Base-by-base conservation (phyloP, 208 protist genomes). In the Trypanosoma caninum region DNA sequence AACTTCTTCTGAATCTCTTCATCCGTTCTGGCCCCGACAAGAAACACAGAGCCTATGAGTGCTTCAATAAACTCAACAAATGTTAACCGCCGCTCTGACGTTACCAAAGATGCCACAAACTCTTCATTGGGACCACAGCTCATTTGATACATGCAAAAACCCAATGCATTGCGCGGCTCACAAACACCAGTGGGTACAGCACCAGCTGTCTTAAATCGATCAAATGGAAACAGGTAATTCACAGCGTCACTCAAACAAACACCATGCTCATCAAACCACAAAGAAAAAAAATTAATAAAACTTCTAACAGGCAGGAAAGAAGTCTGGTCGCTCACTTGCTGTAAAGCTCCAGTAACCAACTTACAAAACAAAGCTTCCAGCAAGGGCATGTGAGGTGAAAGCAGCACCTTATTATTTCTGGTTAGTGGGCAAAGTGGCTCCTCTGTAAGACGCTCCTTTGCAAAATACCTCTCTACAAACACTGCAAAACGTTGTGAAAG, bases 51-150 rank as follows among this genome's bases (percentile, higher is more conserved):
- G 14, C 25, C 58, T 20, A 72, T 33, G 4, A 94, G 14, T 1
- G 76, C 74, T 58, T 94, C 88, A 14, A 89, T 70, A 65, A 91
- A 94, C 56, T 94, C 88, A 30, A 87, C 80, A 45, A 94, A 72
- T 6, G 76, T 81, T 20, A 91, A 70, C 34, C 71, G 55, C 11
- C 66, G 54, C 3, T 80, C 61, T 14, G 69, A 71, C 14, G 71
- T 53, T 1, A 82, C 73, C 10, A 65, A 52, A 4, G 60, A 59
- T 14, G 76, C 69, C 18, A 59, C 20, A 25, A 76, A 62, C 25
- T 46, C 62, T 20, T 46, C 65, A 22, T 65, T 14, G 16, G 13
- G 14, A 0, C 81, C 81, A 20, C 64, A 73, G 30, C 74, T 72
- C 13, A 53, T 59, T 23, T 44, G 42, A 62, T 76, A 84, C n/a